Percentiles rank a stretch among this genome's conserved stretches.
Conservation (phyloP, 2,329 filamentous ascomycete species). For the Alternaria arbusti region DNA sequence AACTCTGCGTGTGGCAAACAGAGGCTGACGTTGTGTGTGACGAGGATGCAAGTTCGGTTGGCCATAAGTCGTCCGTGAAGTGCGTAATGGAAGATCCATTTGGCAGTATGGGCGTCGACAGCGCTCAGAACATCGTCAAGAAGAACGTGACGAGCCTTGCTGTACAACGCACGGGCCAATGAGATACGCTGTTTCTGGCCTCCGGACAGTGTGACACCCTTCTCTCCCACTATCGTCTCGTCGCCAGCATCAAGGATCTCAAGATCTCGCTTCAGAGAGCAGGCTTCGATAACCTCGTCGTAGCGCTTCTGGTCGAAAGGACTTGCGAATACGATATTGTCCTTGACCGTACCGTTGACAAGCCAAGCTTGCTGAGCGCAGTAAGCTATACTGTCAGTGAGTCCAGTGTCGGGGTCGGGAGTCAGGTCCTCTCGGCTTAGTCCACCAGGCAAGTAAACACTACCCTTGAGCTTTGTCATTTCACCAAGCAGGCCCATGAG, state of each 20-base stretch:
- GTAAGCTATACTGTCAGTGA: slow-evolving; percentile 93
- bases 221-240: slow-evolving; percentile 92
- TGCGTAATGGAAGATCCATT: slow-evolving; percentile 97
- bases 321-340: slow-evolving; percentile 92
- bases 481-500: slow-evolving; percentile 96
- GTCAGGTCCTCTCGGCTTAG: slow-evolving; percentile 84
- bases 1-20: slow-evolving; percentile 81
- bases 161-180: slow-evolving; percentile 95
- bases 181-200: slow-evolving; percentile 98
- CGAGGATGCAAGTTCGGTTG: slow-evolving; percentile 87
- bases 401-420: slow-evolving; percentile 79
- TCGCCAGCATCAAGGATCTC: slow-evolving; percentile 93
- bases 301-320: slow-evolving; percentile 83
- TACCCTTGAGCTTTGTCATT: slow-evolving; percentile 85
- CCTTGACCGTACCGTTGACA: slow-evolving; percentile 91
- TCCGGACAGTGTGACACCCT: slow-evolving; percentile 94
- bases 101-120: slow-evolving; percentile 95
- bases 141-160: slow-evolving; percentile 86
- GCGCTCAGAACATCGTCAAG: slow-evolving; percentile 96
- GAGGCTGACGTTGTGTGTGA: slow-evolving; percentile 93
- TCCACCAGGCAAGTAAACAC: slow-evolving; percentile 84
- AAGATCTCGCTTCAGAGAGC: slow-evolving; percentile 87
- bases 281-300: slow-evolving; percentile 85
- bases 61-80: slow-evolving; percentile 89
- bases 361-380: slow-evolving; percentile 97